Base-by-base conservation (phyloP, 1,284 basidiomycete species). In the Ustilago trichophora region DNA sequence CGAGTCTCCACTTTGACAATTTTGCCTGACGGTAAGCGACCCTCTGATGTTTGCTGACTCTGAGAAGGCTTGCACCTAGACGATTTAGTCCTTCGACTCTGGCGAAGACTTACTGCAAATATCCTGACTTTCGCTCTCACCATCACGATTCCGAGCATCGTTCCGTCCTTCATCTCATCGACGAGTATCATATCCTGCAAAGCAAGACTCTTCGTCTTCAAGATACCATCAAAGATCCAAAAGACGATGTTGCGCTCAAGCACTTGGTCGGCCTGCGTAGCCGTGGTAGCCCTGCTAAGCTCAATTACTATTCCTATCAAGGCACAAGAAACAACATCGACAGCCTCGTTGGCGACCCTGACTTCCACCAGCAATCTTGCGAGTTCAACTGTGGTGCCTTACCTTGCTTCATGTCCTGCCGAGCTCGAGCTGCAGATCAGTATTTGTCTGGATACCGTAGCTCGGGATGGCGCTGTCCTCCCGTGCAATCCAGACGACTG, bases 401-500 rank as follows among this genome's bases (percentile, higher is more conserved):
- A 57, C 18, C 48, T 57, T 21, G 54, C 25, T 8, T 32, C 47
- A 13, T 57, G 54, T 19, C 54, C 54, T 2, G 42, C 41, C 11
- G 42, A 57, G 31, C 42, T 50, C 24, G 54, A 57, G 35, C 54
- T 57, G 12, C 54, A 57, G 40, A 57, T 57, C 32, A 18, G 24
- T 13, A 50, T 31, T 18, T 57, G 54, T 19, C 47, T 57, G 21
- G 54, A 57, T 21, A 57, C 47, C 12, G 54, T 57, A 12, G 47
- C 47, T 29, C 54, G 54, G n/a, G 54, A 57, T 16, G 54, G 54
- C 9, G 54, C 54, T 1, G 47, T 57, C 16, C 37, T 57, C 41
- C 54, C 54, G 16, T 57, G 54, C 47, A 57, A 57, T n/a, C 29
- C 54, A 11, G 54, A 57, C 19, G 54, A 57, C 18, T 57, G 54